Base-by-base conservation (phyloP, 768 basidiomycete species). In the Amyloporia xantha region DNA sequence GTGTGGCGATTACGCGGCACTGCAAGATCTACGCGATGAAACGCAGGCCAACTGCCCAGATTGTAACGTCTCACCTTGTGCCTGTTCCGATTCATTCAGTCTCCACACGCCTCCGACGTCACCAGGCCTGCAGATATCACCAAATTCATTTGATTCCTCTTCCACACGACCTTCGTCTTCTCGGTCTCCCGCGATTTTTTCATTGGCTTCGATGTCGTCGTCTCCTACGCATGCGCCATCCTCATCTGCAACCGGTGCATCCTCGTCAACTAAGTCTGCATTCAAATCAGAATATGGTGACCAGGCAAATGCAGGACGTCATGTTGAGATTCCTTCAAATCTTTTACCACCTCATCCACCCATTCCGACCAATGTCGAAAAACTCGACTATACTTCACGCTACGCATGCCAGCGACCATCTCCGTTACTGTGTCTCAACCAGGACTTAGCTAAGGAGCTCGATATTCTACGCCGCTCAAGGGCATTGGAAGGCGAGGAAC, bases 381-480 rank as follows among this genome's bases (percentile, higher is more conserved):
- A 60, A 23, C 60, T 70, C n/a, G 52, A 62, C 17, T 50, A 68
- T 36, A 62, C 59, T 1, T 65, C 74, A 5, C 62, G 66, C 28
- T 82, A 79, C 59, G 77, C 84, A 1, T 86, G 83, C 56, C 65
- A 72, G 44, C 75, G 89, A 28, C 69, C 77, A 0, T 81, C 81
- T 3, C 86, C 85, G 0, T 68, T 91, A 30, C 61, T 76, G 2
- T 91, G 84, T 54, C 72, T 74, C 0, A 91, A 91, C 54, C 84
- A 90, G 60, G 66, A 53, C 0, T 72, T 91, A 3, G 74, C 74
- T 4, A 53, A 64, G n/a, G 77, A 83, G 55, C 64, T 91, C 11
- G 74, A 72, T 24, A 64, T 84, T 15, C 73, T 91, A 25, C 73
- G 75, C 15, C 73, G 68, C 28, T 68, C 73, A 21, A 72, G 89